These are phyloP conservation scores for Pythium biforme DNA, from an alignment of 352 stramenopile species.

Conservation along the genomic window DNA sequence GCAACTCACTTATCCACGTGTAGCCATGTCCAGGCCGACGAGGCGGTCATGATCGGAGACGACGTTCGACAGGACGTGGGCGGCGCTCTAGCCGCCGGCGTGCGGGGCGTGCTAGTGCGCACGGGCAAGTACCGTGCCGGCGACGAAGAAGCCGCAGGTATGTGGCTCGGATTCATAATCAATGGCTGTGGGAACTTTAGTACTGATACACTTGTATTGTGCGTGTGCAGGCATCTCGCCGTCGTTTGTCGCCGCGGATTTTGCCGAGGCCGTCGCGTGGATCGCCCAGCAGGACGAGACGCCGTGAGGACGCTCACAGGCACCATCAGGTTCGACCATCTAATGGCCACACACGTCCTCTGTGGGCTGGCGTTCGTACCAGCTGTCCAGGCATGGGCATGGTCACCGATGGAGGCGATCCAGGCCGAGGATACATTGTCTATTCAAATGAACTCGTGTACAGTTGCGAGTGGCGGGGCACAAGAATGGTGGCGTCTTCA, in stretches of 20 bases:
- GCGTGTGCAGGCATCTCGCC: conserved; percentile 14
- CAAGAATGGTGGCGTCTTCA: too few relatives aligned
- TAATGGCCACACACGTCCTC: neutral
- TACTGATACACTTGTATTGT: neutral
- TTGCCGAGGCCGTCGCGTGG: conserved; percentile 23
- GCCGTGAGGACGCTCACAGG: neutral
- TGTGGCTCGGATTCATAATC: neutral
- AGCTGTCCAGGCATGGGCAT: too few relatives aligned
- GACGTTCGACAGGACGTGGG: conserved; percentile 51
- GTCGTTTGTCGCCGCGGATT: conserved; percentile 21
- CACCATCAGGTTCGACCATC: neutral
- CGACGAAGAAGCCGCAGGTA: conserved; percentile 31
- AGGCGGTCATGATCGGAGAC: conserved; percentile 60
- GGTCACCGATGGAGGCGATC: too few relatives aligned
- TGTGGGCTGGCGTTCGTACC: neutral
- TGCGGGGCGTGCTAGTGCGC: conserved; percentile 43
- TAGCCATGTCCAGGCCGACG: conserved; percentile 30
- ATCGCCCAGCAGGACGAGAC: conserved; percentile 18
- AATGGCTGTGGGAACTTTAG: too few relatives aligned
- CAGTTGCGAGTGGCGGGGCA: too few relatives aligned
- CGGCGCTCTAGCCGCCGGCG: conserved; percentile 43
- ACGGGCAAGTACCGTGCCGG: conserved; percentile 51
- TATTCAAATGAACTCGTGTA: too few relatives aligned
- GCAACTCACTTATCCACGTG: too few relatives aligned
- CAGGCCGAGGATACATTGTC: too few relatives aligned